Evolutionary conservation across 306 rosid species (phyloP).

Genomic region (Quercus alba): DNA sequence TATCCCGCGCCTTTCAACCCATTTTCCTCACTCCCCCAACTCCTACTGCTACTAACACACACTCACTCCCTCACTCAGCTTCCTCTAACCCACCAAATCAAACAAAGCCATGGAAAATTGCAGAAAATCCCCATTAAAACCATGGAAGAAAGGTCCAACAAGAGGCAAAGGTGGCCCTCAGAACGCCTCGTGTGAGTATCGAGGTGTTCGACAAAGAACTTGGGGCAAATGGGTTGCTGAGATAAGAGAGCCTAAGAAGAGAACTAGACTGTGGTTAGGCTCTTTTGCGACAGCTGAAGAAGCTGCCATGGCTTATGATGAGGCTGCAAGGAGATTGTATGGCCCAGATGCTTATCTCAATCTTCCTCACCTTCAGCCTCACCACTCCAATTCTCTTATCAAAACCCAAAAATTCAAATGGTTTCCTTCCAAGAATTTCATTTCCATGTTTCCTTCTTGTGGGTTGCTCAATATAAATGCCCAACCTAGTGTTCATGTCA

Average conservation of each 20-base stretch:
- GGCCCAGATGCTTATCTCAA: conserved; percentile 94
- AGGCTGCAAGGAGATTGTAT: conserved; percentile 88
- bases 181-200: conserved; percentile 79
- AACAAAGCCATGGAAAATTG: conserved; percentile 54
- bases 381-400: conserved; percentile 26
- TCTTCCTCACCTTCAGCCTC: conserved; percentile 76
- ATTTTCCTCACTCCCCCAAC: conserved; percentile 15
- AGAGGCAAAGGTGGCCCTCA: conserved; percentile 97
- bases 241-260: conserved; percentile 93
- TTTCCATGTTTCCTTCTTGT: conserved; percentile 81
- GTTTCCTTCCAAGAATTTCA: conserved; percentile 86
- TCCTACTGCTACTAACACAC: conserved; percentile 5
- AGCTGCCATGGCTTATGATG: conserved; percentile 97
- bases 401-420: conserved; percentile 72
- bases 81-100: conserved; percentile 3
- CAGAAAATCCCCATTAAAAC: conserved; percentile 72
- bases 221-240: conserved; percentile 99
- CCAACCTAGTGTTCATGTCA: conserved; percentile 93
- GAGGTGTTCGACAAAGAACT: conserved; percentile 92
- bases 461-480: conserved; percentile 82
- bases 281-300: conserved; percentile 95
- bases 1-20: conserved; percentile 63
- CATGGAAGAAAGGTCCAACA: conserved; percentile 97
- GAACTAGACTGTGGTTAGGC: conserved; percentile 94
- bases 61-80: conserved; percentile 24